Evolutionary conservation across 2,329 filamentous ascomycete genomes (phyloP), one percentile per base, ranked within the genome.

Genomic region (Phyllosticta paracitricarpa): DNA sequence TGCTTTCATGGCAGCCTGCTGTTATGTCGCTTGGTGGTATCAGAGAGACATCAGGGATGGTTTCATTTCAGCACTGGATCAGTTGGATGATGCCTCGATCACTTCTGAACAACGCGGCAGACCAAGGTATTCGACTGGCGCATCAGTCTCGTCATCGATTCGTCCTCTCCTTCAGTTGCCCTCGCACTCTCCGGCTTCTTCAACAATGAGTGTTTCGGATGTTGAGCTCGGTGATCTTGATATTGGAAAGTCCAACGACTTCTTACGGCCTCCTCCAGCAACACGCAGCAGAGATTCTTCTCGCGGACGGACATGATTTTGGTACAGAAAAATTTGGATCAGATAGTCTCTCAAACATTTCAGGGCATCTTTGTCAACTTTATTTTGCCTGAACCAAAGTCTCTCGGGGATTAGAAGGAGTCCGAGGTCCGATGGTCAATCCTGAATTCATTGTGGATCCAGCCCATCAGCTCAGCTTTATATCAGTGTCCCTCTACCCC

Each of bases 21-120:
- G 58, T 19, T 26, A 61, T 9, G n/a, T 58, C 14, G 59, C 58
- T 17, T 63, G 62, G 62, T 25, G 25, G 19, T 63, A 61, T 35
- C n/a, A 30, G 24, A 30, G 54, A 35, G 28, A 40, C 14, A 56
- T 56, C 17, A 30, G 54, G 9, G 28, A 56, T 19, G 35, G 54
- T 22, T 56, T 56, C 14, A 48, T 48, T 48, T 17, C 40, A 17
- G 40, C 40, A n/a, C 40, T 48, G 14, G 40, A 48, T 48, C 40
- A 48, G 7, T 7, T 48, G 40, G 40, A 48, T n/a, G 17, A 17
- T 5, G 40, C 40, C 12, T 6, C 17, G 40, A 17, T 3, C 17
- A 17, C 40, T n/a, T n/a, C 40, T 48, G 40, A n/a, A 48, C 14
- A 48, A 17, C 40, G 40, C 40, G 40, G 14, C 14, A 48, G 40